phyloP scores from a whole-genome alignment of 192 early-diverging fungal species.

The Coemansia sp. region DNA sequence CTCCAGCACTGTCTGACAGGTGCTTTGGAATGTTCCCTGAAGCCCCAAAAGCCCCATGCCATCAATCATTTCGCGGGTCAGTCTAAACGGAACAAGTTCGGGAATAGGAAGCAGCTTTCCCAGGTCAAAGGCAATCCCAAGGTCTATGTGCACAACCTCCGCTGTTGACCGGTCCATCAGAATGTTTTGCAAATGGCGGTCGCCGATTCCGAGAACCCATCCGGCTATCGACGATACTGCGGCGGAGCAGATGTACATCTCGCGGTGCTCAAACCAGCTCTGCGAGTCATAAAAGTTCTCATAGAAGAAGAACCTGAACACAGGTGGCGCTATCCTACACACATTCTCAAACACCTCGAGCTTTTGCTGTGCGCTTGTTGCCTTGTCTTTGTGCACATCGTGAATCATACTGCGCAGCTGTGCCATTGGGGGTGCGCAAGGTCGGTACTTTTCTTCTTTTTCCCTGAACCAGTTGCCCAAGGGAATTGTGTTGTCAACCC shows the following conservation, averaged over 20 bases:
- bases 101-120: slow-evolving; percentile 84
- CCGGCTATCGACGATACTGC: slow-evolving; percentile 86
- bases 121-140: slow-evolving; percentile 95
- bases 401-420: slow-evolving; percentile 47
- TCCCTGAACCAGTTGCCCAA: slow-evolving; percentile 68
- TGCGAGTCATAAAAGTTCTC: slow-evolving; percentile 69
- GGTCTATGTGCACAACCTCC: slow-evolving; percentile 93
- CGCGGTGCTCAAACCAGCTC: slow-evolving; percentile 76
- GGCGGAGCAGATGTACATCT: slow-evolving; percentile 74
- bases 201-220: slow-evolving; percentile 88
- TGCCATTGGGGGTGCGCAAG: slow-evolving; percentile 21
- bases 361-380: slow-evolving; percentile 60
- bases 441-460: slow-evolving; percentile 59
- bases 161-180: slow-evolving; percentile 78
- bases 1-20: slow-evolving; percentile 75
- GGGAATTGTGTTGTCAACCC: slow-evolving; percentile 82
- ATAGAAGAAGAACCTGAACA: slow-evolving; percentile 76
- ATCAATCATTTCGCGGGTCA: slow-evolving; percentile 86
- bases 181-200: slow-evolving; percentile 93
- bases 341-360: slow-evolving; percentile 58
- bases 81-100: slow-evolving; percentile 88
- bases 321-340: slow-evolving; percentile 55
- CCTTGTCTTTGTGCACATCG: slow-evolving; percentile 33
- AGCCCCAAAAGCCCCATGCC: slow-evolving; percentile 83
- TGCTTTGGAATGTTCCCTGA: slow-evolving; percentile 76